A percentile compares a stretch with the other conserved stretches of the same genome.
Conservation (phyloP, 2,329 filamentous ascomycete species). For the Aspergillus sp. region DNA sequence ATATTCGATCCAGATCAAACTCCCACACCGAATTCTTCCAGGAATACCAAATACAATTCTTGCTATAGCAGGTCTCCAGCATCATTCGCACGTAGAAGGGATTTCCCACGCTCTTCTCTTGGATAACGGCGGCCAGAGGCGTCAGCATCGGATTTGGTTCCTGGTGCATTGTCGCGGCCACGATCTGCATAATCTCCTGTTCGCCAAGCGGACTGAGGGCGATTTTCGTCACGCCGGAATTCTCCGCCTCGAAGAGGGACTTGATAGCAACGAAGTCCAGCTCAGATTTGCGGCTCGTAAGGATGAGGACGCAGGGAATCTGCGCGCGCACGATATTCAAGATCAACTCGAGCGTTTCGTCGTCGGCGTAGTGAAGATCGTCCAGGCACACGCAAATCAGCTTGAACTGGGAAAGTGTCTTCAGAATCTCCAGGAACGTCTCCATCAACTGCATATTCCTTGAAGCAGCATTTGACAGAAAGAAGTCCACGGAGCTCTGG, state of each 20-base stretch:
- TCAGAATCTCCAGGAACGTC: conserved; percentile 75
- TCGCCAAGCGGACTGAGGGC: conserved; percentile 65
- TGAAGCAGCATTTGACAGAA: conserved; percentile 29
- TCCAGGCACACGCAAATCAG: conserved; percentile 84
- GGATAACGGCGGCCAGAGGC: conserved; percentile 71
- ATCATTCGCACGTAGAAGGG: conserved; percentile 89
- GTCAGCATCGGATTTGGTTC: conserved; percentile 59
- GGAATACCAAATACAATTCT: conserved; percentile 83
- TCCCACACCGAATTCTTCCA: conserved; percentile 75
- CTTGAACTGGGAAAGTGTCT: conserved; percentile 71
- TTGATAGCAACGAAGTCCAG: conserved; percentile 40
- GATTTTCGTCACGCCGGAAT: conserved; percentile 58
- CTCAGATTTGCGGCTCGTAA: conserved; percentile 65
- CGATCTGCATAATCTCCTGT: conserved; percentile 71
- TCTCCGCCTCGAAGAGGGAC: conserved; percentile 35
- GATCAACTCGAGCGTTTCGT: conserved; percentile 76
- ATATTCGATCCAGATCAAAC: conserved; percentile 76
- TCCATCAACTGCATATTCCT: conserved; percentile 67
- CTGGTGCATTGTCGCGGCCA: conserved; percentile 70
- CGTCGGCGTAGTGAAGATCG: conserved; percentile 82
- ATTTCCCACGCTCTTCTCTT: conserved; percentile 81
- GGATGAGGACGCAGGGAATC: conserved; percentile 70
- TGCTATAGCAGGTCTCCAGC: conserved; percentile 75
- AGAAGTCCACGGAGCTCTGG: conserved; percentile 30
- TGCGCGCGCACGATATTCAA: conserved; percentile 68